Evolutionary conservation across 306 rosid genomes (phyloP).

Genomic region (Prinsepia uniflora): DNA sequence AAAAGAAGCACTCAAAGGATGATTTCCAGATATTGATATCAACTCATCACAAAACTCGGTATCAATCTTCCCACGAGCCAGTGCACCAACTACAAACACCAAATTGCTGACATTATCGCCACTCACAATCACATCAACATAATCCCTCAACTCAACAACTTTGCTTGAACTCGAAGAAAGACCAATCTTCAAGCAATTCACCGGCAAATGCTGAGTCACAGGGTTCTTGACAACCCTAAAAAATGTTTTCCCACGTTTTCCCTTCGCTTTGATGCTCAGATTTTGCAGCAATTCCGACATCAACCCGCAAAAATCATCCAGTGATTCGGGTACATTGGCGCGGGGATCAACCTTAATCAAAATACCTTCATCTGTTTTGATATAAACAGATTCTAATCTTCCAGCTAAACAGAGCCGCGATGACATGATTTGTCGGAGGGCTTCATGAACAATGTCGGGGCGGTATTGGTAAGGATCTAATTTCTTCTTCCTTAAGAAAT

Average conservation of each 20-base stretch:
- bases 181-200: slow-evolving; percentile 13
- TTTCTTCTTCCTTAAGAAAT: not conserved
- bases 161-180: slow-evolving; percentile 13
- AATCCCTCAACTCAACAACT: not conserved
- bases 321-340: slow-evolving; percentile 6
- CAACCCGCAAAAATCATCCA: slow-evolving; percentile 19
- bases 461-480: slow-evolving; percentile 8
- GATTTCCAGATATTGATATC: not conserved
- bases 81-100: not conserved
- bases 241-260: slow-evolving; percentile 5
- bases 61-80: not conserved
- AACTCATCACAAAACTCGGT: not conserved
- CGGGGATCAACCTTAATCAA: slow-evolving; percentile 8
- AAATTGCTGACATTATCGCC: slow-evolving; percentile 8
- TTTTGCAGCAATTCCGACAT: slow-evolving; percentile 4
- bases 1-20: not conserved
- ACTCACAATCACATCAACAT: not conserved
- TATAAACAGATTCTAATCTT: slow-evolving; percentile 4
- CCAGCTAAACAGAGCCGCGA: slow-evolving; percentile 12
- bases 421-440: not conserved
- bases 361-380: slow-evolving; percentile 10
- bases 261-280: slow-evolving; percentile 8
- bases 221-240: slow-evolving; percentile 16
- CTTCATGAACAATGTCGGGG: slow-evolving; percentile 18
- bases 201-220: slow-evolving; percentile 13